A percentile compares a stretch with the other conserved stretches of the same genome.
phyloP scores from a whole-genome alignment of 1,139 yeast genomes.

The Nakaseomyces glabratus region DNA sequence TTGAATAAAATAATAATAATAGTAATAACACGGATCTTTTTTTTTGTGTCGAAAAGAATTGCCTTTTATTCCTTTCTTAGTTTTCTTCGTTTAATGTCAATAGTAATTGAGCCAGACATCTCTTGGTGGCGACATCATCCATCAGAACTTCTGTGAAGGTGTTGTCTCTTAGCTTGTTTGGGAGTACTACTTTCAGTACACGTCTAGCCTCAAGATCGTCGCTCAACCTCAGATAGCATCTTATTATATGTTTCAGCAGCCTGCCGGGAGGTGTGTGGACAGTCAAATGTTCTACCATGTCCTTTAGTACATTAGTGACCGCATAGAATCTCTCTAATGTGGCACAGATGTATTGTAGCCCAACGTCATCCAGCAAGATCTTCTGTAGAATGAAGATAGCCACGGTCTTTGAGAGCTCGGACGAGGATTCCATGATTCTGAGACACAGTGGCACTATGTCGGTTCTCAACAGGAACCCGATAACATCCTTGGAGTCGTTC shows the following conservation, averaged over 20 bases:
- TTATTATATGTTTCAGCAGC: conserved; percentile 81
- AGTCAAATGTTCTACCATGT: conserved; percentile 81
- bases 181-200: conserved; percentile 74
- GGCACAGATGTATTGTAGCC: conserved; percentile 84
- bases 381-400: conserved; percentile 93
- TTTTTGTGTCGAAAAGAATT: too few species aligned
- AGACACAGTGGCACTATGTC: conserved; percentile 92
- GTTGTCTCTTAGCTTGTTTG: conserved; percentile 66
- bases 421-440: conserved; percentile 90
- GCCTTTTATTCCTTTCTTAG: conserved; percentile 1
- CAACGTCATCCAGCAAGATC: conserved; percentile 83
- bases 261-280: conserved; percentile 58
- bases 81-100: conserved; percentile 44
- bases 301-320: conserved; percentile 77
- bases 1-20: too few species aligned
- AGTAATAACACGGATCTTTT: too few species aligned
- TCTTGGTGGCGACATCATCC: conserved; percentile 82
- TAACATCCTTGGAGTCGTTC: conserved; percentile 92
- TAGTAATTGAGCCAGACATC: conserved; percentile 77
- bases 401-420: conserved; percentile 89
- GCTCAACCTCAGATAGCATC: conserved; percentile 84
- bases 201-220: conserved; percentile 89
- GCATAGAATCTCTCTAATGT: conserved; percentile 93
- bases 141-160: conserved; percentile 71
- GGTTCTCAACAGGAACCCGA: conserved; percentile 78